Evolutionary conservation across 176 grass and related monocot species (phyloP).

Genomic region (Musa troglodytarum): DNA sequence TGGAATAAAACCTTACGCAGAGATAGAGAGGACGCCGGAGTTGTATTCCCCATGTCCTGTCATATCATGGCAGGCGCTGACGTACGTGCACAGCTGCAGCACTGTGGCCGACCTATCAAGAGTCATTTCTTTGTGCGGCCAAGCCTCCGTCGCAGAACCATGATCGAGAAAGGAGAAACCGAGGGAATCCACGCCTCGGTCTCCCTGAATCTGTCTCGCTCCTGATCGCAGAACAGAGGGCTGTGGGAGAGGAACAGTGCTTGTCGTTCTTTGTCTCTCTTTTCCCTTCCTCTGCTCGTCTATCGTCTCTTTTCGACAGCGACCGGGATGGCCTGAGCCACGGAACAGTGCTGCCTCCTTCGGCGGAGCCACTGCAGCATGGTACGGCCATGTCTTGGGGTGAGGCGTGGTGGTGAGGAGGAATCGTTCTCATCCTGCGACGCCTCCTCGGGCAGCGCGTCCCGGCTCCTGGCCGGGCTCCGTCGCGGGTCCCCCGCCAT

Average conservation of each 20-base stretch:
- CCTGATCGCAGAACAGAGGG: not conserved
- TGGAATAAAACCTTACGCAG: not conserved
- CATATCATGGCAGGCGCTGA: constrained; percentile 1
- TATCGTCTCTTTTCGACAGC: constrained; percentile 5
- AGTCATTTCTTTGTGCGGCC: not conserved
- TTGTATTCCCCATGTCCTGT: not conserved
- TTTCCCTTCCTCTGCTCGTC: not conserved
- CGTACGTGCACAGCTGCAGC: not conserved
- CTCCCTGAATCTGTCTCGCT: not conserved
- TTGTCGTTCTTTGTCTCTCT: not conserved
- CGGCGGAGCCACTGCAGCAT: not conserved
- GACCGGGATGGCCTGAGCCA: not conserved
- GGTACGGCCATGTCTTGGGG: not conserved
- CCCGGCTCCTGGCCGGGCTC: not conserved
- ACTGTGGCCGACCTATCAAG: too few relatives aligned
- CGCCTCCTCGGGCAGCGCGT: not conserved
- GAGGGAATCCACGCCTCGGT: constrained; percentile 7
- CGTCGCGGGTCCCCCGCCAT: not conserved
- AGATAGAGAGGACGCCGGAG: not conserved
- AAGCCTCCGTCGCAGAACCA: constrained; percentile 5
- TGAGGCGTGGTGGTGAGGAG: not conserved
- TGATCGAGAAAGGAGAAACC: not conserved
- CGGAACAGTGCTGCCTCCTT: not conserved
- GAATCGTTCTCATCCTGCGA: not conserved
- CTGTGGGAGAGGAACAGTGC: not conserved